A percentile compares a stretch with the other conserved stretches of the same genome.
Conservation (phyloP, 306 rosid genomes). For the Mimosa bimucronata region DNA sequence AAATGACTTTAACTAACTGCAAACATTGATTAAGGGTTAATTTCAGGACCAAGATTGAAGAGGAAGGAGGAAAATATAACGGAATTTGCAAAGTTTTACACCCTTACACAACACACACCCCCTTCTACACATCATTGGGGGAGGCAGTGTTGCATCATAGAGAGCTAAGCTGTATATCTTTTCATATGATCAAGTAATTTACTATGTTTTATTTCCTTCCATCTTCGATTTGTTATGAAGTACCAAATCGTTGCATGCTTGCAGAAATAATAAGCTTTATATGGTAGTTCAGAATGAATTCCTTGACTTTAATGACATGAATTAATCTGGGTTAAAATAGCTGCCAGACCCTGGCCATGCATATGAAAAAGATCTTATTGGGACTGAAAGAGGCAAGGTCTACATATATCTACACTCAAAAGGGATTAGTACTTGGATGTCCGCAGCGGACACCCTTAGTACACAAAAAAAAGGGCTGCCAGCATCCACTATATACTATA, state of each 20-base stretch:
- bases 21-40: neutral
- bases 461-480: neutral
- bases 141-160: neutral
- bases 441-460: neutral
- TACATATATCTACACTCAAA: neutral
- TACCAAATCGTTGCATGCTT: neutral
- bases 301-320: constrained; percentile 1
- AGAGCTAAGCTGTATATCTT: neutral
- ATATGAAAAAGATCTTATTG: neutral
- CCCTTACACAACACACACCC: neutral
- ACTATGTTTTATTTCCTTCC: constrained; percentile 5
- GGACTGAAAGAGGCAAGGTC: neutral
- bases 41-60: neutral
- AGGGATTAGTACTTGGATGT: neutral
- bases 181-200: neutral
- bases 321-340: constrained; percentile 7
- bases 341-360: neutral
- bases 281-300: constrained; percentile 1
- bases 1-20: neutral
- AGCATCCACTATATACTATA: constrained; percentile 18
- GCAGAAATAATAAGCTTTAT: neutral
- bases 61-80: constrained; percentile 20
- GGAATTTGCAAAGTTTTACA: constrained; percentile 19
- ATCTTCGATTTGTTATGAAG: constrained; percentile 3
- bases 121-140: neutral